These are phyloP conservation scores for Protomyces inundatus DNA, from an alignment of 1,139 yeast species.

Conservation along the genomic window DNA sequence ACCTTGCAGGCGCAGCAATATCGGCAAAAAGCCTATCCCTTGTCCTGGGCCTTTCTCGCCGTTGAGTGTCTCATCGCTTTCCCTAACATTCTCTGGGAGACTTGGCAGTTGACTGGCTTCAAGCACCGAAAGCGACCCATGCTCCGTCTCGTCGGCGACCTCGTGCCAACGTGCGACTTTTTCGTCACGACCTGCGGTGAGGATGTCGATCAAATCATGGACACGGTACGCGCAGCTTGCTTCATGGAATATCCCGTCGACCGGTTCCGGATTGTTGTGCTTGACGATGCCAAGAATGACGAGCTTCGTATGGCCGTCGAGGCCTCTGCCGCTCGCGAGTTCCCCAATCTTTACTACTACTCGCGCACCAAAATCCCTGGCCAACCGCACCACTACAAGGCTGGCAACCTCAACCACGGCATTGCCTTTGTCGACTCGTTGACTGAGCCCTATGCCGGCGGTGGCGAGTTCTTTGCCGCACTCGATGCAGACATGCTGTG, in stretches of 20 bases:
- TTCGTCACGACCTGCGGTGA: not conserved
- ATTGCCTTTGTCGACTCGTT: not conserved
- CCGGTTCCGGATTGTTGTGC: constrained; percentile 5
- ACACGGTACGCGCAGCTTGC: constrained; percentile 2
- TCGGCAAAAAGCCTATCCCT: not conserved
- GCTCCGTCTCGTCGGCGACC: not conserved
- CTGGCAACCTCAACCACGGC: constrained; percentile 1
- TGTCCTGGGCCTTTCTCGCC: not conserved
- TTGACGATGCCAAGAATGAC: not conserved
- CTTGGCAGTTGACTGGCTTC: not conserved
- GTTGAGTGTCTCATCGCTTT: not conserved
- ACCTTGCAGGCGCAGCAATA: not conserved
- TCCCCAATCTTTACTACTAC: constrained; percentile 5
- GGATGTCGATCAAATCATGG: not conserved
- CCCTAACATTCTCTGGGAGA: not conserved
- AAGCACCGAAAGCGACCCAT: constrained; percentile 1
- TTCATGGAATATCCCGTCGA: not conserved
- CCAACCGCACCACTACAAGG: constrained; percentile 8
- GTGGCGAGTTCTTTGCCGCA: not conserved
- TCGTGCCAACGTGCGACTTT: not conserved
- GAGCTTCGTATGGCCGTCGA: not conserved
- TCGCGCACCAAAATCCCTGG: constrained; percentile 2
- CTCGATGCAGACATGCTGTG: constrained; percentile 8
- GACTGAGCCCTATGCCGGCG: not conserved
- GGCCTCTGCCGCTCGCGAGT: not conserved